Base-by-base conservation (phyloP, 345 rosid species). In the Psidium guajava region DNA sequence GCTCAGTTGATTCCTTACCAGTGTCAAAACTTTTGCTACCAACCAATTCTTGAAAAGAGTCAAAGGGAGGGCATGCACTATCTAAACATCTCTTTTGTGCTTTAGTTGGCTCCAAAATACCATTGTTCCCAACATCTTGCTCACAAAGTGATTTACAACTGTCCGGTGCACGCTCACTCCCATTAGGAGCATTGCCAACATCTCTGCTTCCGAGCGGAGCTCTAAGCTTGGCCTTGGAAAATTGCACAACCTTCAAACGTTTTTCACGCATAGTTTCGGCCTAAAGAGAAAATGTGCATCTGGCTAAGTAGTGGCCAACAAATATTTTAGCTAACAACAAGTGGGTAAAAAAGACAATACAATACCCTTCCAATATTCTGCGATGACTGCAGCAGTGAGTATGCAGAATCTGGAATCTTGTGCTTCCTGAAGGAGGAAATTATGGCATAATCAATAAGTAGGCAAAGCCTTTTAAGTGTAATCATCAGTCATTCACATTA, bases 311-410 rank as follows among this genome's bases (percentile, higher is more conserved):
- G 69, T 2, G 64, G 57, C 49, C 51, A 11, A 54, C 6, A 83
- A 42, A 21, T 40, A 83, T 42, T 56, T 55, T 56, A 22, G 51
- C 15, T 40, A 21, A 27, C 24, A 83, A 55, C 74, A 58, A 18
- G 5, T 18, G 56, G 83, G 25, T 69, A 52, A 80, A 74, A 32
- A 80, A 59, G 40, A 74, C 1, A 49, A 85, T 82, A 92, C 95
- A 87, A 85, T n/a, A 97, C 99, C 91, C 84, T 90, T 54, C 95
- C 93, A 0, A 95, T 92, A 83, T 86, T 88, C 90, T 84, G 93
- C 8, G 96, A 93, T 16, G 98, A 94, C 85, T 85, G 95, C 88
- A 97, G 73, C 84, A 97, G 92, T 59, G 91, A 90, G 61, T 92
- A 91, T 16, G 92, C 92, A 83, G 90, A 90, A 77, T 93, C 93